A percentile compares a stretch with the other conserved stretches of the same genome.
Conservation (phyloP, 129 eudicot species). For the Chrysanthemum lavandulifolium region DNA sequence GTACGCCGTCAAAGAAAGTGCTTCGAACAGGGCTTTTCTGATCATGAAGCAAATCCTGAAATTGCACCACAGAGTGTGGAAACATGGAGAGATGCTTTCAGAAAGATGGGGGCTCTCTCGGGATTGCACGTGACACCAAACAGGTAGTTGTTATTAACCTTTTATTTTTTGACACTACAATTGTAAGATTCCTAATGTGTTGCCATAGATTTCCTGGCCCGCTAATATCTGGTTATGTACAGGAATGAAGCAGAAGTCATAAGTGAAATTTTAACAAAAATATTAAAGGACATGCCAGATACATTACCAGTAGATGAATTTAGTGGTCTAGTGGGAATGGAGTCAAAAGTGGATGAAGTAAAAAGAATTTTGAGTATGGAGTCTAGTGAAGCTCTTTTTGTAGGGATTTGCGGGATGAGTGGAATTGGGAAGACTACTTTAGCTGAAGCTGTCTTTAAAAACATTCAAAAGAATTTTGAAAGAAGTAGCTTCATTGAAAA, state of each 20-base stretch:
- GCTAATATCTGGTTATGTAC: background rate
- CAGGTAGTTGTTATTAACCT: background rate
- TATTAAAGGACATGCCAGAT: background rate
- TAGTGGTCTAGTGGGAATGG: too few relatives aligned
- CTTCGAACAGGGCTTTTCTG: background rate
- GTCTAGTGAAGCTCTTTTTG: too few relatives aligned
- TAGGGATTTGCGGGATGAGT: too few relatives aligned
- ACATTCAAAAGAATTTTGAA: background rate
- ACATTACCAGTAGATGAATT: too few relatives aligned
- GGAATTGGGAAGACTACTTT: too few relatives aligned
- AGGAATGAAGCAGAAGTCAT: conserved; percentile 1
- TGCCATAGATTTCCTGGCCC: too few relatives aligned
- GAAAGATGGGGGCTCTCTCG: background rate
- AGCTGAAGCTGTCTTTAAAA: background rate
- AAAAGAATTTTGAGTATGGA: too few relatives aligned
- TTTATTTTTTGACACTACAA: background rate
- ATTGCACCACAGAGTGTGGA: background rate
- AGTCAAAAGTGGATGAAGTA: too few relatives aligned
- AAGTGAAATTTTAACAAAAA: background rate
- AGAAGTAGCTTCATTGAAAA: conserved; percentile 8
- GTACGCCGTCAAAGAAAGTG: background rate
- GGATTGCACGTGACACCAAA: background rate
- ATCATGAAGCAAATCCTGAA: conserved; percentile 10
- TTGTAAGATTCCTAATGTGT: too few relatives aligned
- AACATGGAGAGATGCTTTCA: background rate